Base-by-base conservation (phyloP, 2,329 filamentous ascomycete genomes). In the Pleurostoma richardsiae region DNA sequence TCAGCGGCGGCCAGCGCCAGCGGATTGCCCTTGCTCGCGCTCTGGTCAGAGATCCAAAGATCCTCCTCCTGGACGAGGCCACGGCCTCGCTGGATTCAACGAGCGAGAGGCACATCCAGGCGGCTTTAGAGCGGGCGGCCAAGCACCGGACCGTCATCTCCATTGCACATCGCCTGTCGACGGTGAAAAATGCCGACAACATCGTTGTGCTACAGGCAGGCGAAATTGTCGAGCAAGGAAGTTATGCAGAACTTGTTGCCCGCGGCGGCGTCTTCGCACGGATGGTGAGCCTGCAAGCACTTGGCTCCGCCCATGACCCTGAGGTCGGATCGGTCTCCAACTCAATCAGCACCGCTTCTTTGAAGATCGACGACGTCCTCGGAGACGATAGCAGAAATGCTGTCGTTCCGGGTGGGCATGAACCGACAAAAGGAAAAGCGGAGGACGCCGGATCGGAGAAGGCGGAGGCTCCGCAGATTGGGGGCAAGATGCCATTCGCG, bases 121-220 rank as follows among this genome's bases (percentile, higher is more conserved):
- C 29, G 11, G 51, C 51, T 7, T 8, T 52, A 4, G 48, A 47
- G 79, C 76, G 0, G 60, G 66, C 39, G 69, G 72, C 33, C n/a
- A 36, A 36, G n/a, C 8, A n/a, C 33, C 66, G 79, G 11, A 83
- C 80, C 0, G 82, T 78, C 0, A 77, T 84, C 41, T 69, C 79
- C n/a, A 79, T 83, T 47, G 80, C 81, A 0, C 77, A 80, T 60
- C 63, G 76, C 2, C 62, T 80, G 5, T 73, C 71, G 0, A 80
- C 76, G 1, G 73, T 79, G 49, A 71, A 70, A 47, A 67, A 75
- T 41, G 80, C 81, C 0, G 78, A 85, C 52, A 72, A 77, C 43
- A 84, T 85, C 33, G 63, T 84, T 5, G 81, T 85, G 3, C 63
- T 85, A 48, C 66, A 76, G 6, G 65, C 74, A 47, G 82, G 82